Base-by-base conservation (phyloP, 805 yeast genomes). In the Barnettozyma vustinii region DNA sequence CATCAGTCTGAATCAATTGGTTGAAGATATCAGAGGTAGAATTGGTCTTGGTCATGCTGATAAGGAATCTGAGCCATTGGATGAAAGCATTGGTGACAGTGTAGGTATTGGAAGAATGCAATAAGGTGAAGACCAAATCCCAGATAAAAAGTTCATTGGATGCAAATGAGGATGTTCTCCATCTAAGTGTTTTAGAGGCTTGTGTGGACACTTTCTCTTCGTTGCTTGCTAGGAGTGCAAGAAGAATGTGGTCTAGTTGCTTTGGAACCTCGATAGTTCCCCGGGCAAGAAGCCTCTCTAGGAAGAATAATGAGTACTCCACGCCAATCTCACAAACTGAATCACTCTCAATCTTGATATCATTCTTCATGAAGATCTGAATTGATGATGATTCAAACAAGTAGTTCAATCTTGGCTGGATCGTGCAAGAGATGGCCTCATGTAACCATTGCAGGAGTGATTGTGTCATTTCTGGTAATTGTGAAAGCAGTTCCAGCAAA, bases 1-100 rank as follows among this genome's bases (percentile, higher is more conserved):
- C 53, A 2, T 60, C 58, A 1, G n/a, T 9, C 26, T 48, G 44
- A 9, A 52, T 51, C 8, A 40, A 13, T 1, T 15, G 3, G 9
- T 47, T 40, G 23, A 56, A 32, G 47, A 36, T 7, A 23, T 21
- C 9, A 27, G 53, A 26, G 1, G 37, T 37, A 2, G 45, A 40
- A n/a, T 32, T 35, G n/a, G 37, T 9, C 20, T 55, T 52, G 13
- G 52, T 56, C 7, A 52, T 40, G 13, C 57, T 54, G 32, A 68
- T 64, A 44, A 84, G 65, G 48, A 73, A 73, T 47, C 88, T 71
- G 37, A 84, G 61, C 80, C 87, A 78, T 20, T 82, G 68, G 9
- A 78, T 67, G 48, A 70, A 75, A 0, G 77, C 80, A 55, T 73
- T 73, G 9, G 74, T 67, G 18, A 63, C 59, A 39, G 66, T 70